phyloP scores from a whole-genome alignment of 1,284 basidiomycete genomes.

The Neolentinus lepideus region DNA sequence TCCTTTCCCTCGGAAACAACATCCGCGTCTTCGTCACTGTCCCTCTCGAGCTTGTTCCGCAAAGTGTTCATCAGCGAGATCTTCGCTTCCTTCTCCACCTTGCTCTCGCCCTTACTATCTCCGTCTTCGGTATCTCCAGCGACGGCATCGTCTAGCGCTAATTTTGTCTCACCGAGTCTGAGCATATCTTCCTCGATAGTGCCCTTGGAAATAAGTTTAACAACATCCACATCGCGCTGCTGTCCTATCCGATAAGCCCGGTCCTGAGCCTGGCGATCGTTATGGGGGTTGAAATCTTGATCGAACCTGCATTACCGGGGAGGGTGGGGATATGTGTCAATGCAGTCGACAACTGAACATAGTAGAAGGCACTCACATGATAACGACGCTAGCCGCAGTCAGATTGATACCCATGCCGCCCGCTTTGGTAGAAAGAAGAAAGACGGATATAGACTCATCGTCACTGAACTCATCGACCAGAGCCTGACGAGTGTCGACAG shows the following conservation, averaged over 20 bases:
- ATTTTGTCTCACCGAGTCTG: slow-evolving; percentile 83
- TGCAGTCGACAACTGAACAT: background rate
- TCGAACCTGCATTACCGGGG: slow-evolving; percentile 61
- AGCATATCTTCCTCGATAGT: slow-evolving; percentile 98
- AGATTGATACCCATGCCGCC: slow-evolving; percentile 91
- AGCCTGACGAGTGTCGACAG: slow-evolving; percentile 89
- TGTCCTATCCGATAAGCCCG: slow-evolving; percentile 98
- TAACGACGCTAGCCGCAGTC: slow-evolving; percentile 88
- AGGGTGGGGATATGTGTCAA: slow-evolving; percentile 5
- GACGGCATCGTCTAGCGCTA: slow-evolving; percentile 88
- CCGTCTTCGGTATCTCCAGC: slow-evolving; percentile 62
- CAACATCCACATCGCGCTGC: slow-evolving; percentile 84
- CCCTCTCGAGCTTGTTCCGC: slow-evolving; percentile 57
- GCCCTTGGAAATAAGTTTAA: slow-evolving; percentile 88
- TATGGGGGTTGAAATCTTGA: slow-evolving; percentile 94
- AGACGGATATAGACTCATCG: slow-evolving; percentile 85
- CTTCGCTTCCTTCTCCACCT: slow-evolving; percentile 75
- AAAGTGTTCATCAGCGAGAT: slow-evolving; percentile 75
- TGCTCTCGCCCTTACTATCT: slow-evolving; percentile 53
- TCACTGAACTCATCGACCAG: slow-evolving; percentile 98
- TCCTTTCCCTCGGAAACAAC: slow-evolving; percentile 10
- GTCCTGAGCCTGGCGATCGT: slow-evolving; percentile 95
- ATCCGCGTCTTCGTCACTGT: slow-evolving; percentile 22
- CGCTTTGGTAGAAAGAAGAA: slow-evolving; percentile 93
- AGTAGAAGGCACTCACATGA: slow-evolving; percentile 50